A percentile compares a stretch with the other conserved stretches of the same genome.
These are phyloP conservation scores for Boletellus emodensis DNA, from an alignment of 768 basidiomycete species.

Conservation along the genomic window DNA sequence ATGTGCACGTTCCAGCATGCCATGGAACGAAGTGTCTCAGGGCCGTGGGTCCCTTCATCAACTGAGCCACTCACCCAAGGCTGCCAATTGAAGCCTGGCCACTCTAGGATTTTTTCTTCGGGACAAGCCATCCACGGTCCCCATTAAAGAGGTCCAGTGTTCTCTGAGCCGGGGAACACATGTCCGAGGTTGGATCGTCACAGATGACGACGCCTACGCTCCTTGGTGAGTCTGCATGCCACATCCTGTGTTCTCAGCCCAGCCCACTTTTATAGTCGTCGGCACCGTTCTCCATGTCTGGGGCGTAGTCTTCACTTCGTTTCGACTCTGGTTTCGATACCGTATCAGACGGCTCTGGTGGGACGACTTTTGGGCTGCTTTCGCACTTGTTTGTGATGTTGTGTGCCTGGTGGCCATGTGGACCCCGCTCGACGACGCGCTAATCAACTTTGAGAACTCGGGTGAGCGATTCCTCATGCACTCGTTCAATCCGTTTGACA, in stretches of 20 bases:
- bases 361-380: conserved; percentile 27
- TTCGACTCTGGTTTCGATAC: conserved; percentile 27
- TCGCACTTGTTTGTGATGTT: conserved; percentile 10
- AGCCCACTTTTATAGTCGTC: conserved; percentile 6
- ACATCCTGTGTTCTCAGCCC: background rate
- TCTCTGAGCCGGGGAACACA: background rate
- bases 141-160: background rate
- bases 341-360: conserved; percentile 23
- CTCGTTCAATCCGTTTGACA: background rate
- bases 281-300: conserved; percentile 19
- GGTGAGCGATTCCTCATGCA: conserved; percentile 8
- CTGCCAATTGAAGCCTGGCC: background rate
- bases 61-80: background rate
- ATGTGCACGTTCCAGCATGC: no score
- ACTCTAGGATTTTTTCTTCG: no score
- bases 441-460: conserved; percentile 2
- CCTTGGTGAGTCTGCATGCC: conserved; percentile 10
- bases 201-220: conserved; percentile 13
- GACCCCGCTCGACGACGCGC: conserved; percentile 26
- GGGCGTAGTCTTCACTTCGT: conserved; percentile 20
- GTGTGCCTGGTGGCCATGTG: conserved; percentile 13
- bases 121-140: background rate
- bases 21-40: background rate
- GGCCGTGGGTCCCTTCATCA: background rate
- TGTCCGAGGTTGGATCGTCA: conserved; percentile 1